These are phyloP conservation scores for Fagus crenata DNA, from an alignment of 306 rosid genomes.

Conservation along the genomic window DNA sequence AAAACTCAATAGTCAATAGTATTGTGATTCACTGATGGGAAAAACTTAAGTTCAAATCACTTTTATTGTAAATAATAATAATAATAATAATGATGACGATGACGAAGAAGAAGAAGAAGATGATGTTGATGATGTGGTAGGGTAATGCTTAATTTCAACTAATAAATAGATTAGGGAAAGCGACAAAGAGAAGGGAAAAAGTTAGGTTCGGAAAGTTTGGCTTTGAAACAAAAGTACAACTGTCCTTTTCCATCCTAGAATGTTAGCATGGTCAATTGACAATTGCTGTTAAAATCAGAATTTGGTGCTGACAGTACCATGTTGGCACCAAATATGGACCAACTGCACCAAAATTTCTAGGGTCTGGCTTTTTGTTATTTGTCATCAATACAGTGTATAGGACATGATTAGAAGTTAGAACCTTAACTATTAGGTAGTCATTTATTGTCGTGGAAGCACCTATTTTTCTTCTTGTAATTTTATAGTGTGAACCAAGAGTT, in stretches of 20 bases:
- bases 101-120: too few species aligned
- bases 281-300: background rate
- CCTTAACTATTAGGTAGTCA: background rate
- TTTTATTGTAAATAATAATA: too few species aligned
- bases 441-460: background rate
- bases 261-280: background rate
- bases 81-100: too few species aligned
- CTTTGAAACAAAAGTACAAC: background rate
- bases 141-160: too few species aligned
- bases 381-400: background rate
- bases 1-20: too few species aligned
- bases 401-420: background rate
- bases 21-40: too few species aligned
- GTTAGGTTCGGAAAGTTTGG: slow-evolving; percentile 1
- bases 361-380: background rate
- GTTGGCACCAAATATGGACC: background rate
- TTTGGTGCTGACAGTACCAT: background rate
- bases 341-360: background rate
- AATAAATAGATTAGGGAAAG: too few species aligned
- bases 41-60: too few species aligned
- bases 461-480: background rate
- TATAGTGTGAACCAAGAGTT: too few species aligned
- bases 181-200: background rate
- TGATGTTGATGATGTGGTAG: too few species aligned
- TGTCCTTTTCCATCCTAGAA: background rate